Conservation (phyloP, 345 rosid genomes). For the Triadica sebifera region DNA sequence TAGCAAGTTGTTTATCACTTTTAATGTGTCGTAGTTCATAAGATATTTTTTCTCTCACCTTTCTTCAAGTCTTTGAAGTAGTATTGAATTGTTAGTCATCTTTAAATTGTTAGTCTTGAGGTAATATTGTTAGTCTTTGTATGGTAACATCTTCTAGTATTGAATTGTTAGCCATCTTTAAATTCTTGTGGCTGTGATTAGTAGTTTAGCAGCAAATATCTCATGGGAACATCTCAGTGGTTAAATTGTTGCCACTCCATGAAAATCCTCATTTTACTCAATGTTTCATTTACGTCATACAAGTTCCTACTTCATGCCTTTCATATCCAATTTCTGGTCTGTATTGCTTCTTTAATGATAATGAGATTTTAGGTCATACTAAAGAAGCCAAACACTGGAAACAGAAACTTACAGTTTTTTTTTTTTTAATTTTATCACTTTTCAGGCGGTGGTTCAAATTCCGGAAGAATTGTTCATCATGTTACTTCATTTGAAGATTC, state of each 20-base stretch:
- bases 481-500: constrained; percentile 64
- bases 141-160: too few relatives aligned
- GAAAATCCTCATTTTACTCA: neutral
- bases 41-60: too few relatives aligned
- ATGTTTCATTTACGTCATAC: neutral
- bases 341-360: too few relatives aligned
- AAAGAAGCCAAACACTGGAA: neutral
- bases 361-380: neutral
- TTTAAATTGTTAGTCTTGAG: too few relatives aligned
- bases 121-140: too few relatives aligned
- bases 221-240: neutral
- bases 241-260: neutral
- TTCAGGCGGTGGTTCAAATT: constrained; percentile 60
- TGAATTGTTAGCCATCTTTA: too few relatives aligned
- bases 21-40: too few relatives aligned
- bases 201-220: neutral
- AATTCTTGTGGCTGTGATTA: too few relatives aligned
- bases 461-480: constrained; percentile 48
- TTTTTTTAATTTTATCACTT: constrained; percentile 11
- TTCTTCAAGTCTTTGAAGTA: too few relatives aligned
- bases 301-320: neutral
- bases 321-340: neutral
- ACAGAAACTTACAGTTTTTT: neutral
- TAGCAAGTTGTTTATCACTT: neutral
- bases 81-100: too few relatives aligned